A percentile compares a stretch with the other conserved stretches of the same genome.
Evolutionary conservation across 352 stramenopile genomes (phyloP).

Genomic region (Globisporangium carolinianum): DNA sequence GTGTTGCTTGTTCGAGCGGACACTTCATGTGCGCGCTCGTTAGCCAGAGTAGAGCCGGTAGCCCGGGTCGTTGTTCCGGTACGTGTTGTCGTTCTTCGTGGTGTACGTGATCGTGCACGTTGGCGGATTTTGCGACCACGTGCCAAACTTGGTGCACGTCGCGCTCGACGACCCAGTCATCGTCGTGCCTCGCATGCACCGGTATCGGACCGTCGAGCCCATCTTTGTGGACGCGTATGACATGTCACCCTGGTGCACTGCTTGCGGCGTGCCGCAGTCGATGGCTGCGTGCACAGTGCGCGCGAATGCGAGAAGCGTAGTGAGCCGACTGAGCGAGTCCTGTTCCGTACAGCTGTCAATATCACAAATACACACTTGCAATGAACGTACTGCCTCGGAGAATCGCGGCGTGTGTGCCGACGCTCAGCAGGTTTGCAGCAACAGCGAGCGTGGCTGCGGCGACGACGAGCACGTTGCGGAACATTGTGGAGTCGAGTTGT

Average conservation of each 20-base stretch:
- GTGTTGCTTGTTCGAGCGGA: background rate
- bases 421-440: too few species aligned
- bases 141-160: slow-evolving; percentile 22
- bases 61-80: slow-evolving; percentile 41
- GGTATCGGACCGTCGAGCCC: slow-evolving; percentile 27
- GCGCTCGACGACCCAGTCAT: slow-evolving; percentile 24
- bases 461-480: too few species aligned
- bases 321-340: background rate
- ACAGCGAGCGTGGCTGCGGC: too few species aligned
- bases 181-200: slow-evolving; percentile 33
- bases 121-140: slow-evolving; percentile 26
- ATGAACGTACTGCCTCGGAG: too few species aligned
- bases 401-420: too few species aligned
- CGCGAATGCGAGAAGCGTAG: background rate
- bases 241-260: slow-evolving; percentile 33
- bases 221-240: slow-evolving; percentile 28
- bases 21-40: background rate
- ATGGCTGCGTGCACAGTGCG: background rate
- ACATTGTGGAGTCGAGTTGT: too few species aligned
- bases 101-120: slow-evolving; percentile 42
- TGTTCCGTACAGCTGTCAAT: too few species aligned
- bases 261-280: slow-evolving; percentile 19
- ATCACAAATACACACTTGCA: too few species aligned
- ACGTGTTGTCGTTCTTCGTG: slow-evolving; percentile 41
- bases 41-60: slow-evolving; percentile 54